phyloP scores from a whole-genome alignment of 805 yeast genomes.

The Metschnikowia peoriensis region DNA sequence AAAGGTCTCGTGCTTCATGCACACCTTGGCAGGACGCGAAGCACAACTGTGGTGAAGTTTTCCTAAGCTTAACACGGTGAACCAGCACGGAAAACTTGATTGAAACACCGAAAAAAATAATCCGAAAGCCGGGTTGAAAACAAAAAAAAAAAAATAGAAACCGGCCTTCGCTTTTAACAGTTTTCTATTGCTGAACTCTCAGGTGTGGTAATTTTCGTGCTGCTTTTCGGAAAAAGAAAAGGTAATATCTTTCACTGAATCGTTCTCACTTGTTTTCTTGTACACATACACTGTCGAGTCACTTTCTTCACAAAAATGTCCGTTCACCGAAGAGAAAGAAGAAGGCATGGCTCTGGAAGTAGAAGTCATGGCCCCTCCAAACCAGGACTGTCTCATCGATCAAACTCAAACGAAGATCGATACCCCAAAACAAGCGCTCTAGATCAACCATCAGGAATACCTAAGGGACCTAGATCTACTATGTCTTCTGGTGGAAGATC shows the following conservation, averaged over 20 bases:
- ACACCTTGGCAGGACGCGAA: slow-evolving; percentile 12
- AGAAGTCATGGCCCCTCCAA: not conserved
- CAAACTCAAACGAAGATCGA: slow-evolving; percentile 1
- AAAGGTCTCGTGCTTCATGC: slow-evolving; percentile 4
- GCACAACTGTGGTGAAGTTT: slow-evolving; percentile 7
- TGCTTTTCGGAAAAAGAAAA: not conserved
- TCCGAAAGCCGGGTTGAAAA: not conserved
- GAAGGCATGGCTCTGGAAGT: not conserved
- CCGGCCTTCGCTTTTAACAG: not conserved
- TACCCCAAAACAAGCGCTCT: not conserved
- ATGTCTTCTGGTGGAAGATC: not conserved
- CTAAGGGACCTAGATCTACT: slow-evolving; percentile 8
- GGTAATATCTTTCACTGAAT: not conserved
- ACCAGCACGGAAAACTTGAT: not conserved
- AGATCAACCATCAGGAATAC: slow-evolving; percentile 3
- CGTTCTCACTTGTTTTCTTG: slow-evolving; percentile 1
- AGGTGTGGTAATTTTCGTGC: no score
- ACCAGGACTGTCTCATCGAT: not conserved
- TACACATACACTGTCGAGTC: not conserved
- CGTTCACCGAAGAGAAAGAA: slow-evolving; percentile 2
- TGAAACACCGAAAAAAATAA: not conserved
- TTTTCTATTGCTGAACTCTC: not conserved
- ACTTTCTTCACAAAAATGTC: not conserved
- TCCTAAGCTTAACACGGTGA: not conserved
- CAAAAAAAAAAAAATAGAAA: not conserved